phyloP scores from a whole-genome alignment of 148 eudicot species.

The Silene latifolia region DNA sequence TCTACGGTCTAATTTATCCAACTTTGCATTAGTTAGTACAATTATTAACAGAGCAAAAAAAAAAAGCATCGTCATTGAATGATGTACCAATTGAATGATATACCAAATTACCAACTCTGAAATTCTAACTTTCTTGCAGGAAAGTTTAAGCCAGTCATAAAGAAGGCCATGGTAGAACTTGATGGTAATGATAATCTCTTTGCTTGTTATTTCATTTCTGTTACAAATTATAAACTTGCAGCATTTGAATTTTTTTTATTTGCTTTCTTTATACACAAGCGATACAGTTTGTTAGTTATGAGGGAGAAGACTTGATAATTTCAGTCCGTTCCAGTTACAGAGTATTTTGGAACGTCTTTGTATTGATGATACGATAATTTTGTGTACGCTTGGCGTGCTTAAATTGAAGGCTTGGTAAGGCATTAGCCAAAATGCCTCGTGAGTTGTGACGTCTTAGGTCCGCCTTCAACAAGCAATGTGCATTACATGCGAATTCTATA shows the following conservation, averaged over 20 bases:
- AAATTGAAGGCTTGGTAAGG: too few relatives aligned
- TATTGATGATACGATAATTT: neutral
- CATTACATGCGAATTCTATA: too few relatives aligned
- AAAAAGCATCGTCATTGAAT: neutral
- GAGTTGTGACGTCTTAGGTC: too few relatives aligned
- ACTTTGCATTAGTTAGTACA: neutral
- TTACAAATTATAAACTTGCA: neutral
- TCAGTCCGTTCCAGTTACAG: too few relatives aligned
- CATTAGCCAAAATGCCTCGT: too few relatives aligned
- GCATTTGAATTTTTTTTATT: neutral
- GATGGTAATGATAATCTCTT: conserved; percentile 46
- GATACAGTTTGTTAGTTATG: neutral
- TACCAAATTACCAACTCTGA: neutral
- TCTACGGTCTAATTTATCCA: neutral
- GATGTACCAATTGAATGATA: too few relatives aligned
- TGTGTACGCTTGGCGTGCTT: neutral
- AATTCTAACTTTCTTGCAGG: conserved; percentile 43
- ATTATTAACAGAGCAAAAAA: too few relatives aligned
- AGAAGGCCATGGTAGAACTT: conserved; percentile 99
- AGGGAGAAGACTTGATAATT: neutral
- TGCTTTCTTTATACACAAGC: neutral
- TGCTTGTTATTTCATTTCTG: neutral
- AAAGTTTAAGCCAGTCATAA: conserved; percentile 96
- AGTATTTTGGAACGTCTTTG: neutral
- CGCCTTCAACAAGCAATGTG: too few relatives aligned